Conservation (phyloP, 1,284 basidiomycete species). For the Salmacisia buchloeana region DNA sequence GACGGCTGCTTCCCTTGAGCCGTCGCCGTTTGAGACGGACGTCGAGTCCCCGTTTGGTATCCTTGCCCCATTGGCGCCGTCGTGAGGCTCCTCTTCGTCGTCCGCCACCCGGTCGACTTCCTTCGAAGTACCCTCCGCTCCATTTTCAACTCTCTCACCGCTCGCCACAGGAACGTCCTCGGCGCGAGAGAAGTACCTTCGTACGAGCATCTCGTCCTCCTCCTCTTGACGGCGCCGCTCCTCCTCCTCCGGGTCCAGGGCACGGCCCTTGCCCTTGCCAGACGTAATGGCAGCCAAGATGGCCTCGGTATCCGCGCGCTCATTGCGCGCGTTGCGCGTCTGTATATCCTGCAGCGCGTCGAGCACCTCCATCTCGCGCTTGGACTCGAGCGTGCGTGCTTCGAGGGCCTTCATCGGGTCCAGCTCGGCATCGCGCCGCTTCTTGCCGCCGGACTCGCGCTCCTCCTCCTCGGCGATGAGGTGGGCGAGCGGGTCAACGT, state of each 20-base stretch:
- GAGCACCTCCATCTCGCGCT: conserved; percentile 96
- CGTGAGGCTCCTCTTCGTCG: conserved; percentile 29
- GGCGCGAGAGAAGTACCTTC: conserved; percentile 77
- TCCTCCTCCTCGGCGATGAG: conserved; percentile 25
- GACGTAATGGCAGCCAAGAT: conserved; percentile 24
- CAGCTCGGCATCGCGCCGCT: conserved; percentile 57
- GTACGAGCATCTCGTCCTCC: conserved; percentile 83
- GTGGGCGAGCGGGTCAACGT: conserved; percentile 21
- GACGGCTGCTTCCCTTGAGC: neutral
- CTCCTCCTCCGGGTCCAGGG: conserved; percentile 18
- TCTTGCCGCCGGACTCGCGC: conserved; percentile 55
- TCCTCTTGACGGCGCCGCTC: conserved; percentile 57
- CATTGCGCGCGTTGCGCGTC: conserved; percentile 83
- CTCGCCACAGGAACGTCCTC: conserved; percentile 27
- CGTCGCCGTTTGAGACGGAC: conserved; percentile 16
- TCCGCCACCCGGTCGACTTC: conserved; percentile 20
- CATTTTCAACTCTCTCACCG: conserved; percentile 26
- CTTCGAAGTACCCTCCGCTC: conserved; percentile 7
- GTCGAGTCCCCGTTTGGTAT: conserved; percentile 17
- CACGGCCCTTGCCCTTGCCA: conserved; percentile 18
- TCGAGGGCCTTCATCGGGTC: conserved; percentile 97
- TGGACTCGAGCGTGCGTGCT: conserved; percentile 80
- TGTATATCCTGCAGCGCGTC: conserved; percentile 93
- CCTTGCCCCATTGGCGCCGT: conserved; percentile 14
- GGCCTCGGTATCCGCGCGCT: conserved; percentile 56